These are phyloP conservation scores for Spergularia bocconei DNA, from an alignment of 148 eudicot species.

Conservation along the genomic window DNA sequence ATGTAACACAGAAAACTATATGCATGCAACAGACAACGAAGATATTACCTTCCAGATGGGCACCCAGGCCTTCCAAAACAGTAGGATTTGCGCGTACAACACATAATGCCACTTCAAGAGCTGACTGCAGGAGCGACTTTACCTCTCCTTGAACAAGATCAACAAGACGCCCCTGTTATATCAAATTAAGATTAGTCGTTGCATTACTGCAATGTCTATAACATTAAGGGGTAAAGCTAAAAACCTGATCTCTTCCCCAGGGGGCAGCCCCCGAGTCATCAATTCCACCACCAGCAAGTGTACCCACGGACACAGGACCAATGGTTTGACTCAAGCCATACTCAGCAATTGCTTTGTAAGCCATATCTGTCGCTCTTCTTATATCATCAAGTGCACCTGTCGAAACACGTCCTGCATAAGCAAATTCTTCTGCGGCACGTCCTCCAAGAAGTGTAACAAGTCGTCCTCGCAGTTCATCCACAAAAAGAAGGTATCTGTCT, in stretches of 20 bases:
- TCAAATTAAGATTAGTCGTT: conserved; percentile 15
- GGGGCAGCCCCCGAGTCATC: conserved; percentile 72
- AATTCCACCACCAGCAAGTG: conserved; percentile 82
- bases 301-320: conserved; percentile 78
- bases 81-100: conserved; percentile 86
- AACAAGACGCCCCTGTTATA: conserved; percentile 74
- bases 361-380: conserved; percentile 90
- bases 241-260: conserved; percentile 90
- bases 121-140: conserved; percentile 70
- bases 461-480: conserved; percentile 88
- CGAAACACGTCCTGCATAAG: conserved; percentile 86
- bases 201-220: background rate
- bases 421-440: conserved; percentile 92
- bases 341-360: conserved; percentile 92
- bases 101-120: conserved; percentile 76
- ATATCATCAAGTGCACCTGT: conserved; percentile 97
- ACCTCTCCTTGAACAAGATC: conserved; percentile 95
- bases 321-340: conserved; percentile 80
- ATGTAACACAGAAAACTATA: background rate
- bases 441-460: conserved; percentile 98
- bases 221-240: background rate
- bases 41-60: conserved; percentile 84
- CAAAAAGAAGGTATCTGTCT: conserved; percentile 91
- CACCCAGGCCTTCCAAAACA: conserved; percentile 93
- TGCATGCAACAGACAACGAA: background rate